Conservation (phyloP, 306 rosid species). For the Ammopiptanthus mongolicus region DNA sequence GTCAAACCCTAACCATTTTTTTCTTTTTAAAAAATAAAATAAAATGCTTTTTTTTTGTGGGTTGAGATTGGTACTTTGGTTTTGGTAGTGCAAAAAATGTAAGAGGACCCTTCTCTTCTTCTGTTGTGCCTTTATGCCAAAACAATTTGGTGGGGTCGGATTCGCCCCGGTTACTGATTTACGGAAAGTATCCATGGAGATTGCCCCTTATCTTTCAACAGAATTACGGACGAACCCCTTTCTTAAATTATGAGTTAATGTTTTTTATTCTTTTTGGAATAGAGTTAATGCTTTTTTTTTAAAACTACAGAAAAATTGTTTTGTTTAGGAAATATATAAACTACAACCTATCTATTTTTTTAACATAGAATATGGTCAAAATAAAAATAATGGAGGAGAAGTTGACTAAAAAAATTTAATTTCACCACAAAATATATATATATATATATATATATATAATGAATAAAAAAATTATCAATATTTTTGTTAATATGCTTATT, state of each 20-base stretch:
- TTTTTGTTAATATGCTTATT: no score
- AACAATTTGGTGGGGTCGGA: slow-evolving; percentile 9
- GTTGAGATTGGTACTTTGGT: not conserved
- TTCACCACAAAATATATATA: no score
- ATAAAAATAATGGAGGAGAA: no score
- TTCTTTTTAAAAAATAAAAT: not conserved
- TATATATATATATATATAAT: no score
- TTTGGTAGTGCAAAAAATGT: not conserved
- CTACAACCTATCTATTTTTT: no score
- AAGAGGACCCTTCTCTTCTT: not conserved
- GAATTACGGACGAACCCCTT: not conserved
- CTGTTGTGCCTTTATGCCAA: slow-evolving; percentile 1
- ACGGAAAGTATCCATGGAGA: slow-evolving; percentile 4
- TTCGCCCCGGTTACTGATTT: not conserved
- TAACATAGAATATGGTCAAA: no score
- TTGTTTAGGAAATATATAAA: no score
- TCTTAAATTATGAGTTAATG: not conserved
- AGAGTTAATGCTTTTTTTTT: not conserved
- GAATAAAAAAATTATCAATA: no score
- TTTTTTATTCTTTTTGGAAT: no score
- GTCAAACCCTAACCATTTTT: slow-evolving; percentile 60
- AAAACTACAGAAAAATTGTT: not conserved
- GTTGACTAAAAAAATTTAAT: no score
- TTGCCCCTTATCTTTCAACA: not conserved
- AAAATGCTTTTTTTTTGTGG: not conserved